phyloP scores from a whole-genome alignment of 192 early-diverging fungal genomes.

The Tieghemiomyces parasiticus region DNA sequence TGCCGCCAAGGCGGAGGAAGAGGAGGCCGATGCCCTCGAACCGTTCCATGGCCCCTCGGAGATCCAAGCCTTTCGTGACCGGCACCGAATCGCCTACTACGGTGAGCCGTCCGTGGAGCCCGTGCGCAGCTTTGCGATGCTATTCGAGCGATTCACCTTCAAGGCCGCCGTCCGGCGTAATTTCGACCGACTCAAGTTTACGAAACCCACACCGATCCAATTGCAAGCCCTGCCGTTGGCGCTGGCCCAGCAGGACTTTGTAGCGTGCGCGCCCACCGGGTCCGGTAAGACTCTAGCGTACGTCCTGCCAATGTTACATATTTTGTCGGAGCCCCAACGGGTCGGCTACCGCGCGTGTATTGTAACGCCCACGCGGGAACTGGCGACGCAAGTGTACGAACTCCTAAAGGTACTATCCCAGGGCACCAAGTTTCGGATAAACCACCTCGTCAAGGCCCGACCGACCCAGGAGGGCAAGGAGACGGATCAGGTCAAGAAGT shows the following conservation, averaged over 20 bases:
- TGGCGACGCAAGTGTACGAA: slow-evolving; percentile 76
- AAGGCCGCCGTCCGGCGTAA: slow-evolving; percentile 59
- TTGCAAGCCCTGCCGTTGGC: slow-evolving; percentile 87
- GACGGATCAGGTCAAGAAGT: slow-evolving; percentile 51
- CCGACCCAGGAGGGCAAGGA: slow-evolving; percentile 48
- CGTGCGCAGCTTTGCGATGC: slow-evolving; percentile 61
- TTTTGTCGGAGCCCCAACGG: slow-evolving; percentile 63
- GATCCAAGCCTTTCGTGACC: slow-evolving; percentile 51
- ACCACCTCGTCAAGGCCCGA: slow-evolving; percentile 72
- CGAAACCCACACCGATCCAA: slow-evolving; percentile 77
- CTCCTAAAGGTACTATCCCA: slow-evolving; percentile 58
- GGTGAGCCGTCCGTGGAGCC: slow-evolving; percentile 81
- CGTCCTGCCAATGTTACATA: slow-evolving; percentile 77
- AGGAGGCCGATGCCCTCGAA: slow-evolving; percentile 14
- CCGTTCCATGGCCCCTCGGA: slow-evolving; percentile 19
- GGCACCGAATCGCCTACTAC: slow-evolving; percentile 63
- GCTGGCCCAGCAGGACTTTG: slow-evolving; percentile 82
- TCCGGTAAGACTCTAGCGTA: slow-evolving; percentile 97
- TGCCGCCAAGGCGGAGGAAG: slow-evolving; percentile 12
- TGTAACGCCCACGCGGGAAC: slow-evolving; percentile 87
- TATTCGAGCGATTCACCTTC: slow-evolving; percentile 54
- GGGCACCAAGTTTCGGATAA: slow-evolving; percentile 64
- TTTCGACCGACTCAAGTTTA: slow-evolving; percentile 47
- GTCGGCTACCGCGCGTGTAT: slow-evolving; percentile 77
- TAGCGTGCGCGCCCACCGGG: slow-evolving; percentile 94